Evolutionary conservation across 176 grass and related monocot species (phyloP).

Genomic region (Rhynchospora tenuis): DNA sequence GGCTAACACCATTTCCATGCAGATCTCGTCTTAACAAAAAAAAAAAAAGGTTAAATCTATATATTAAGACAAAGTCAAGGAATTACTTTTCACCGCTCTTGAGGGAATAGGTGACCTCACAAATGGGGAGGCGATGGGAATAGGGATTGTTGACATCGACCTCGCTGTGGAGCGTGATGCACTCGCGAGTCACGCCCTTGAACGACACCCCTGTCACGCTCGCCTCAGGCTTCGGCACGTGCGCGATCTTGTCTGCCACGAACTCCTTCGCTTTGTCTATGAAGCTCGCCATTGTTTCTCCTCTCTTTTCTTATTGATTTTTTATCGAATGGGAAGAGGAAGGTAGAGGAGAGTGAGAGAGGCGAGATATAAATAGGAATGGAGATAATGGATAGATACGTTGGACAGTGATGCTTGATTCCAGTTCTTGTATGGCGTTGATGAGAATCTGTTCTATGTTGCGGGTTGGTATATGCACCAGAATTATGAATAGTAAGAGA

Average conservation of each 20-base stretch:
- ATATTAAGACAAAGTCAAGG: neutral
- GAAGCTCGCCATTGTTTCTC: slow-evolving; percentile 42
- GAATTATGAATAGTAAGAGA: neutral
- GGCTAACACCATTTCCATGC: neutral
- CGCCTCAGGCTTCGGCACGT: slow-evolving; percentile 83
- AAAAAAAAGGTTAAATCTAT: neutral
- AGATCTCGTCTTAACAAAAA: neutral
- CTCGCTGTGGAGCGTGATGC: slow-evolving; percentile 71
- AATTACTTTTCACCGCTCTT: slow-evolving; percentile 52
- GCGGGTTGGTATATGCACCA: too few relatives aligned
- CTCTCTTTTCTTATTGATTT: neutral
- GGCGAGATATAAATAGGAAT: slow-evolving; percentile 23
- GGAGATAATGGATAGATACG: neutral
- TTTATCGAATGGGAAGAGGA: neutral
- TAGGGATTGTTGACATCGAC: slow-evolving; percentile 81
- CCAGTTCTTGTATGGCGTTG: neutral
- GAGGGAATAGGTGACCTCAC: slow-evolving; percentile 61
- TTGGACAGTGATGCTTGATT: neutral
- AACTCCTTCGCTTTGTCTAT: slow-evolving; percentile 94
- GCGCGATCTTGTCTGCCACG: slow-evolving; percentile 77
- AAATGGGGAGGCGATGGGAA: slow-evolving; percentile 63
- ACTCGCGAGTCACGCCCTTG: slow-evolving; percentile 52
- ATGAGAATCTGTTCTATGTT: neutral
- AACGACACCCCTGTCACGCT: slow-evolving; percentile 38
- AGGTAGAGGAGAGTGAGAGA: neutral